A percentile compares a stretch with the other conserved stretches of the same genome.
Evolutionary conservation across 805 yeast species (phyloP).

Genomic region (Metschnikowia kunwiensis): DNA sequence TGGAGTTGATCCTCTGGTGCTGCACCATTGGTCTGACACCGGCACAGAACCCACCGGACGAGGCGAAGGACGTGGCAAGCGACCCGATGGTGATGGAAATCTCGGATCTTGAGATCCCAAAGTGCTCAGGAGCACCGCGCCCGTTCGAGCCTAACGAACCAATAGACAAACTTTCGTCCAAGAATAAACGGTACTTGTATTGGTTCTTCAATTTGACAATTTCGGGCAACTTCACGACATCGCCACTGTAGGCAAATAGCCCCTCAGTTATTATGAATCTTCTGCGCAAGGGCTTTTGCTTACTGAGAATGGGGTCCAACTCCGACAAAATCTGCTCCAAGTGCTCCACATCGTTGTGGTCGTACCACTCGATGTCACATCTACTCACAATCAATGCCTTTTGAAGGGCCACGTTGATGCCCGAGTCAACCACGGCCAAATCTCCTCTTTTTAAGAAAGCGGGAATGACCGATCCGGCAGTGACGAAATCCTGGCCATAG

Average conservation of each 20-base stretch:
- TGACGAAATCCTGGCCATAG: slow-evolving; percentile 90
- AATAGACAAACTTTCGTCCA: slow-evolving; percentile 84
- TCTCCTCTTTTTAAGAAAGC: slow-evolving; percentile 96
- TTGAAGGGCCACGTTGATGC: slow-evolving; percentile 72
- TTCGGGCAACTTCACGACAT: slow-evolving; percentile 64
- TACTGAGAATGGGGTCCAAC: slow-evolving; percentile 54
- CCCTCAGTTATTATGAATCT: slow-evolving; percentile 92
- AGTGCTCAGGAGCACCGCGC: slow-evolving; percentile 79
- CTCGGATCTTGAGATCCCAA: slow-evolving; percentile 60
- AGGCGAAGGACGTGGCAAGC: slow-evolving; percentile 73
- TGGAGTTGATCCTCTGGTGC: slow-evolving; percentile 88
- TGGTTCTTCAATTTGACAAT: slow-evolving; percentile 72
- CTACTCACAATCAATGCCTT: slow-evolving; percentile 86
- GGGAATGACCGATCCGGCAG: slow-evolving; percentile 85
- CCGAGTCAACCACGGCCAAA: slow-evolving; percentile 80
- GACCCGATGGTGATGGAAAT: slow-evolving; percentile 87
- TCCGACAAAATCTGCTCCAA: slow-evolving; percentile 66
- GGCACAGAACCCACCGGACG: slow-evolving; percentile 92
- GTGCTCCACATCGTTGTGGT: slow-evolving; percentile 86
- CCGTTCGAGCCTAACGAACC: slow-evolving; percentile 87
- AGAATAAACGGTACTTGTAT: slow-evolving; percentile 79
- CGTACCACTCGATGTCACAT: slow-evolving; percentile 76
- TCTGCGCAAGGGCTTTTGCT: slow-evolving; percentile 76
- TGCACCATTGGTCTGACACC: slow-evolving; percentile 81
- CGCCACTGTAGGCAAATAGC: slow-evolving; percentile 77